A percentile compares a stretch with the other conserved stretches of the same genome.
These are phyloP conservation scores for Aphanomyces invadans DNA, from an alignment of 352 stramenopile species.

Conservation along the genomic window DNA sequence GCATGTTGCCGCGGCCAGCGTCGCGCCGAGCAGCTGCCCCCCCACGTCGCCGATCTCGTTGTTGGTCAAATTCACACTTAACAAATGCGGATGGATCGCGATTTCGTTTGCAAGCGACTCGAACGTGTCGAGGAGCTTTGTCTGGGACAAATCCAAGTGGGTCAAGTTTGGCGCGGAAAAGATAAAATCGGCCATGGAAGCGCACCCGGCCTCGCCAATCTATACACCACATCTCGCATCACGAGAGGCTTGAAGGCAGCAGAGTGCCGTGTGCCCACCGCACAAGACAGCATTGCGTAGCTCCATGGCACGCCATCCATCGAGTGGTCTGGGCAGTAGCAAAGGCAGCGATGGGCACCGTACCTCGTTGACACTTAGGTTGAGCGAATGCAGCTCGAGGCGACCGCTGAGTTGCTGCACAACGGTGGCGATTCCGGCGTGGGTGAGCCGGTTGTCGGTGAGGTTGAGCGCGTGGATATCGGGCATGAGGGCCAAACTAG, in stretches of 20 bases:
- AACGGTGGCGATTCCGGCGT: constrained; percentile 51
- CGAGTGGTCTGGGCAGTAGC: too few species aligned
- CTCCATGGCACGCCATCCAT: too few species aligned
- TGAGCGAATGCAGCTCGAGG: constrained; percentile 44
- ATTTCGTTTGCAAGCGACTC: constrained; percentile 45
- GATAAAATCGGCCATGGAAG: constrained; percentile 52
- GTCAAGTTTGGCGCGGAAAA: constrained; percentile 37
- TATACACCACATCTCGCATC: background rate
- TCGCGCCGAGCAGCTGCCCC: constrained; percentile 45
- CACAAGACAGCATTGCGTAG: too few species aligned
- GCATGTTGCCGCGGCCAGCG: constrained; percentile 48
- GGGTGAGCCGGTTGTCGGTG: constrained; percentile 59
- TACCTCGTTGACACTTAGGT: constrained; percentile 59
- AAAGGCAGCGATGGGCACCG: background rate
- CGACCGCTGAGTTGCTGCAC: constrained; percentile 32
- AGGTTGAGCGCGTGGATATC: constrained; percentile 57
- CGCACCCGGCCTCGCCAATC: constrained; percentile 42
- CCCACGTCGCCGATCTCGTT: constrained; percentile 53
- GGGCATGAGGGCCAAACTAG: constrained; percentile 35
- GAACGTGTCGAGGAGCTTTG: constrained; percentile 37
- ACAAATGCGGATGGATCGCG: constrained; percentile 40
- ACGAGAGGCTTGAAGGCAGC: too few species aligned
- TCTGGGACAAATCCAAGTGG: constrained; percentile 52
- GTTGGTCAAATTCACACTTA: constrained; percentile 52
- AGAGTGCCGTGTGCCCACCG: too few species aligned